phyloP scores from a whole-genome alignment of 2,329 filamentous ascomycete species.

The Cryphonectria carpinicola region DNA sequence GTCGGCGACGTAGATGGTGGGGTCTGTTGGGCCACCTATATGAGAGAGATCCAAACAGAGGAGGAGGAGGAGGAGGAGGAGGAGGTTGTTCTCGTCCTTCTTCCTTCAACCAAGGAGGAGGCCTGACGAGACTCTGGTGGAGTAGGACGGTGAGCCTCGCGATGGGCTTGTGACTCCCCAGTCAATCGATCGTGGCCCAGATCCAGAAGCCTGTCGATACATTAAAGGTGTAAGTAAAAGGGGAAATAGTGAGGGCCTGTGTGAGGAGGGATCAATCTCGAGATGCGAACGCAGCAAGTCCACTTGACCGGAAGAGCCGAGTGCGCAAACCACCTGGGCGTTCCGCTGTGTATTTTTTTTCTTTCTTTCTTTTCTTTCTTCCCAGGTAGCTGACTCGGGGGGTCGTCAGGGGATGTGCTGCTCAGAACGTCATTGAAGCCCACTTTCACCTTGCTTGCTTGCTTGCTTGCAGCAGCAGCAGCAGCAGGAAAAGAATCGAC shows the following conservation, averaged over 20 bases:
- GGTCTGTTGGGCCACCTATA: neutral
- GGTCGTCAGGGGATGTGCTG: neutral
- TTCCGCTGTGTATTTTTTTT: neutral
- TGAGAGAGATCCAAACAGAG: no score
- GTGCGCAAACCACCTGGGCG: neutral
- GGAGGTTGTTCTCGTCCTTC: no score
- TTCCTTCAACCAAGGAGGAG: conserved; percentile 2
- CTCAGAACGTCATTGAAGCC: neutral
- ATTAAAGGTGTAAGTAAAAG: conserved; percentile 30
- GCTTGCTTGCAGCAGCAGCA: neutral
- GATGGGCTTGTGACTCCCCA: conserved; percentile 32
- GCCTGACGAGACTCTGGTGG: neutral
- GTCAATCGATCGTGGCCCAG: conserved; percentile 34
- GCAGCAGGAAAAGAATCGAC: neutral
- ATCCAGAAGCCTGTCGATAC: conserved; percentile 30
- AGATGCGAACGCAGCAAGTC: neutral
- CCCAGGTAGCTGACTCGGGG: neutral
- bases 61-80: no score
- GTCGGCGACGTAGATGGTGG: conserved; percentile 28
- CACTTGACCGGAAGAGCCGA: conserved; percentile 7
- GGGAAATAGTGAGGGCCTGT: neutral
- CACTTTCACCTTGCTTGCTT: neutral
- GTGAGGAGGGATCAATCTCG: neutral
- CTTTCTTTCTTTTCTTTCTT: no score
- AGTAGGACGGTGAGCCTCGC: neutral